Conservation (phyloP, 176 grass and related monocot genomes). For the Oryza rufipogon region DNA sequence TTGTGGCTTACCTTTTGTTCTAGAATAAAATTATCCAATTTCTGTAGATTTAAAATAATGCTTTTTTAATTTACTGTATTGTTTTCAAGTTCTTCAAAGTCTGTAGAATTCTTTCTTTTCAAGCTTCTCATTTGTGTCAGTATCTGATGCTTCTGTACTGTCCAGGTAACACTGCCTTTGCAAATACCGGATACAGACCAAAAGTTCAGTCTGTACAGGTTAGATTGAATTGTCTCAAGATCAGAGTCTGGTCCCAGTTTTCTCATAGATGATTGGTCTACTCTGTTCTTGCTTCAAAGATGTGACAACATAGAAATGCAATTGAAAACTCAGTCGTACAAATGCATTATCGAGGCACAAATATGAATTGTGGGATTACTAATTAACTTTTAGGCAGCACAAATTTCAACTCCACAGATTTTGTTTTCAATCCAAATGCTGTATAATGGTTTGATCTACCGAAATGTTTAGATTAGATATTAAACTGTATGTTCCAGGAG, state of each 20-base stretch:
- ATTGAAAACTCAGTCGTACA: constrained; percentile 13
- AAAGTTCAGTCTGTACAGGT: constrained; percentile 33
- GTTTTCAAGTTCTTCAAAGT: constrained; percentile 20
- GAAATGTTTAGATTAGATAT: not conserved
- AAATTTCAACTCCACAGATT: not conserved
- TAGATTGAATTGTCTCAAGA: constrained; percentile 37
- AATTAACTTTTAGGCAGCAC: not conserved
- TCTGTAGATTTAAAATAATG: not conserved
- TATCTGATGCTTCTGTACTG: constrained; percentile 31
- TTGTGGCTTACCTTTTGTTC: not conserved
- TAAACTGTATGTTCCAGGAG: not conserved
- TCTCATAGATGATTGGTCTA: not conserved
- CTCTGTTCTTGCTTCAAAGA: constrained; percentile 13
- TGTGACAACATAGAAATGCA: not conserved
- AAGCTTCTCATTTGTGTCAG: not conserved
- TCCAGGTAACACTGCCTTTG: constrained; percentile 51
- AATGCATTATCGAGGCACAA: not conserved
- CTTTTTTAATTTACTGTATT: not conserved
- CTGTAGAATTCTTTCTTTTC: not conserved
- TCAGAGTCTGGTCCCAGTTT: constrained; percentile 19
- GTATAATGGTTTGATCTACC: not conserved
- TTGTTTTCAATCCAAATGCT: constrained; percentile 27
- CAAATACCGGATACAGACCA: constrained; percentile 51
- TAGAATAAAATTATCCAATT: not conserved
- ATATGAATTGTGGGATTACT: constrained; percentile 20